phyloP scores from a whole-genome alignment of 208 protist species.

The Leishmania lainsoni region DNA sequence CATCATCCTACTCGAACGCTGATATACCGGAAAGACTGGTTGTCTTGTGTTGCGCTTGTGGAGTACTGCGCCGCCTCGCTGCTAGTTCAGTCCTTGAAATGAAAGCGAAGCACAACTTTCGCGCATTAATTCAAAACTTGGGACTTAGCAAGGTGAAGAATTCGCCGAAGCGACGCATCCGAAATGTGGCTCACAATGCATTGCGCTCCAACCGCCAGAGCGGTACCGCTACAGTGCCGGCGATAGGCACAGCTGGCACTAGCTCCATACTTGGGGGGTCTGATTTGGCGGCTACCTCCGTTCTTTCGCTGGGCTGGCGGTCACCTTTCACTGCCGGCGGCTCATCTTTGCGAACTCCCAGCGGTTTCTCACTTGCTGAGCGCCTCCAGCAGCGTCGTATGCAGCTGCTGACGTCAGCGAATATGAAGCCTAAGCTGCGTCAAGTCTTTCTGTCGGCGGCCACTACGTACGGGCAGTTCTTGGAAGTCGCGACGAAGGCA shows the following conservation, averaged over 20 bases:
- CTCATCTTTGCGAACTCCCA: not conserved
- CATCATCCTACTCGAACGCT: not conserved
- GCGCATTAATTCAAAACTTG: constrained; percentile 35
- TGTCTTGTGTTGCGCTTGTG: not conserved
- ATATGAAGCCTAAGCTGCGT: constrained; percentile 20
- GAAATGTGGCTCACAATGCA: constrained; percentile 16
- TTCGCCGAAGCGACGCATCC: constrained; percentile 33
- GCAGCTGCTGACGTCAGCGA: constrained; percentile 23
- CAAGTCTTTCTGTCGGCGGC: constrained; percentile 17
- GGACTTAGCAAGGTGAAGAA: constrained; percentile 33
- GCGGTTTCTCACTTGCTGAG: constrained; percentile 4
- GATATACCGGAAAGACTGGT: not conserved
- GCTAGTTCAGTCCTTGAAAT: not conserved
- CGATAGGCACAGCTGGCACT: not conserved
- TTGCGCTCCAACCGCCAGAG: not conserved
- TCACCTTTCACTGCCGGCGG: not conserved
- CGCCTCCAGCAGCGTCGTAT: constrained; percentile 23
- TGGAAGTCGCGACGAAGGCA: not conserved
- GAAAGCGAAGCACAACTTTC: constrained; percentile 27
- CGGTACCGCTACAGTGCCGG: not conserved
- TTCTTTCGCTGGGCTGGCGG: not conserved
- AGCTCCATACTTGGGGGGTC: not conserved
- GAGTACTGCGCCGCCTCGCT: not conserved
- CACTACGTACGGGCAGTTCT: constrained; percentile 11
- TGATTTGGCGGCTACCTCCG: not conserved